These are phyloP conservation scores for Plantago major DNA, from an alignment of 257 asterid genomes.

Conservation along the genomic window DNA sequence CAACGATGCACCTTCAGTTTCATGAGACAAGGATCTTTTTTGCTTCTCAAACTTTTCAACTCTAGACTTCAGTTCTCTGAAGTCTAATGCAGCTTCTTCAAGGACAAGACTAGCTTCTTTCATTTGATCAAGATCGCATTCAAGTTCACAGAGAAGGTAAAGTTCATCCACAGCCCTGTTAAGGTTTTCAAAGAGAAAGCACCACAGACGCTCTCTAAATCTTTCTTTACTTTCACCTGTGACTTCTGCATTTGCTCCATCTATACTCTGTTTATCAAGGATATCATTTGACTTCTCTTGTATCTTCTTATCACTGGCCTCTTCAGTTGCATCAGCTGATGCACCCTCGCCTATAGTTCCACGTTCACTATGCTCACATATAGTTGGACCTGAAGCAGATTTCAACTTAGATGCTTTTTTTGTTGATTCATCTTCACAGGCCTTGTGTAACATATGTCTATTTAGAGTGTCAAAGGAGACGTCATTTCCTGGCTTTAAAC, in stretches of 20 bases:
- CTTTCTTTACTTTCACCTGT: slow-evolving; percentile 83
- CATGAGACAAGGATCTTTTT: slow-evolving; percentile 56
- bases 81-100: slow-evolving; percentile 96
- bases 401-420: slow-evolving; percentile 13
- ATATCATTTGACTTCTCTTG: slow-evolving; percentile 37
- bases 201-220: slow-evolving; percentile 97
- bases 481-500: slow-evolving; percentile 27
- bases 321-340: slow-evolving; percentile 31
- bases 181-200: slow-evolving; percentile 97
- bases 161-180: slow-evolving; percentile 96
- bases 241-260: slow-evolving; percentile 35
- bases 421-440: slow-evolving; percentile 29
- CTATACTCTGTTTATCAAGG: slow-evolving; percentile 31
- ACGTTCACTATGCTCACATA: slow-evolving; percentile 27
- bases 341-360: slow-evolving; percentile 29
- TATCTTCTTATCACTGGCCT: slow-evolving; percentile 21
- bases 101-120: slow-evolving; percentile 94
- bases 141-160: slow-evolving; percentile 97
- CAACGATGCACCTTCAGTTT: slow-evolving; percentile 51
- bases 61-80: slow-evolving; percentile 72
- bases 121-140: slow-evolving; percentile 92
- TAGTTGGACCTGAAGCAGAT: slow-evolving; percentile 19
- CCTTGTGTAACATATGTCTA: slow-evolving; percentile 21
- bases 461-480: slow-evolving; percentile 6
- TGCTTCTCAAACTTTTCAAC: slow-evolving; percentile 84